Evolutionary conservation across 495 filamentous ascomycete genomes (phyloP).

Genomic region (Annulohypoxylon moriforme): DNA sequence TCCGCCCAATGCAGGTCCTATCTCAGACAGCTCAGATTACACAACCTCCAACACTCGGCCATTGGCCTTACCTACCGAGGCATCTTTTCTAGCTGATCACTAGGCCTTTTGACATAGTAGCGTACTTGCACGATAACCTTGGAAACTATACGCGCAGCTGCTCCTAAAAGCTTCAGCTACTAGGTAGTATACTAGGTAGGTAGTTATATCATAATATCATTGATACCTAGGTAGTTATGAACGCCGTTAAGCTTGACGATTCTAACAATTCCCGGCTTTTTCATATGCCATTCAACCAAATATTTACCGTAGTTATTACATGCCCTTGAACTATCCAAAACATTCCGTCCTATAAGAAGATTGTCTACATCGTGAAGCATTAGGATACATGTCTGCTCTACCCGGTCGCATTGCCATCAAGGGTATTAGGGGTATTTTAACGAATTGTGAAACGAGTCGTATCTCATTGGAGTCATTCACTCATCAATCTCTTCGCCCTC

Average conservation of each 20-base stretch:
- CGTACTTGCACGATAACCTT: not conserved
- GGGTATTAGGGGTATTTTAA: conserved; percentile 10
- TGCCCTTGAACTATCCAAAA: not conserved
- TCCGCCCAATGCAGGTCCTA: not conserved
- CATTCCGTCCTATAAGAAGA: not conserved
- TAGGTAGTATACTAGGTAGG: too few relatives aligned
- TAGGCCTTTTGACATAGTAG: too few relatives aligned
- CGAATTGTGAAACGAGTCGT: not conserved
- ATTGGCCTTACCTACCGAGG: not conserved
- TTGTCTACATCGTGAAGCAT: conserved; percentile 5
- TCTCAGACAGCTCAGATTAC: not conserved
- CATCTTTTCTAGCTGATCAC: not conserved
- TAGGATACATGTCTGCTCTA: conserved; percentile 12
- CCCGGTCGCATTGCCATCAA: not conserved
- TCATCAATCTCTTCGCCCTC: conserved; percentile 47
- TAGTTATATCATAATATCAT: conserved; percentile 21
- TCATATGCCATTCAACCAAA: conserved; percentile 1
- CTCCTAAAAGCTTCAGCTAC: not conserved
- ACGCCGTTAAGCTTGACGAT: not conserved
- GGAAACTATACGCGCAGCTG: too few relatives aligned
- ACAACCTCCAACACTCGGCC: not conserved
- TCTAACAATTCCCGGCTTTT: conserved; percentile 13
- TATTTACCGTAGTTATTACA: conserved; percentile 24
- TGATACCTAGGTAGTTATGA: conserved; percentile 6
- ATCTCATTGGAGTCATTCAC: conserved; percentile 13